Conservation (phyloP, 306 rosid species). For the Fragaria nilgerrensis region DNA sequence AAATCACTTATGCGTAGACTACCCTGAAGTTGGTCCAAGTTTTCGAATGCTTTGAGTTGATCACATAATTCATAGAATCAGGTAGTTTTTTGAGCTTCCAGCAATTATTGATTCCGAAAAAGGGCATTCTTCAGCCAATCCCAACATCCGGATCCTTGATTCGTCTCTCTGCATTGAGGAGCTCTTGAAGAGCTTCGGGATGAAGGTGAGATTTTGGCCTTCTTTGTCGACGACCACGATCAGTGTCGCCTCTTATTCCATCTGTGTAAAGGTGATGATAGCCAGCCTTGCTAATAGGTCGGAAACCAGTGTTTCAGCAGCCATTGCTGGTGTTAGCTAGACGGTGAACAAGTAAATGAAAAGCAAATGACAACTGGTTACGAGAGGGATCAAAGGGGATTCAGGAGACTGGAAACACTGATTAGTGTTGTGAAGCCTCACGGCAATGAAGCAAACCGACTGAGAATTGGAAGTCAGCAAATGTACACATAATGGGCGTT, state of each 20-base stretch:
- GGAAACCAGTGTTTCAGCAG: background rate
- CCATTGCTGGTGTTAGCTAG: background rate
- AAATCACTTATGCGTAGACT: fast-evolving
- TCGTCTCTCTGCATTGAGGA: background rate
- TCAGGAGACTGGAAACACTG: background rate
- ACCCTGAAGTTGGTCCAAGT: background rate
- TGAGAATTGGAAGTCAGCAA: no score
- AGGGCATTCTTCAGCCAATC: constrained; percentile 2
- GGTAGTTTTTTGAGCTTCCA: background rate
- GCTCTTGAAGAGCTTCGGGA: background rate
- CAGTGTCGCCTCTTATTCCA: background rate
- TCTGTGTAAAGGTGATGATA: background rate
- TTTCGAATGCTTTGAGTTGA: background rate
- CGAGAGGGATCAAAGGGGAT: background rate
- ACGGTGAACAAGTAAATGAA: background rate
- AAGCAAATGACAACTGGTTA: background rate
- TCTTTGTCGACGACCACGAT: background rate
- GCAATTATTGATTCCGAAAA: background rate
- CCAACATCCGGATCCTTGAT: background rate
- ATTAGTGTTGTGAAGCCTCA: background rate
- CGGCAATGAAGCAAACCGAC: background rate
- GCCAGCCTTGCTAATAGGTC: background rate
- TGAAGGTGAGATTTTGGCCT: background rate
- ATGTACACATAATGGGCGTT: no score
- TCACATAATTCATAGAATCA: background rate